Evolutionary conservation across 2,329 filamentous ascomycete species (phyloP), one percentile per base, ranked within the genome.

Genomic region (Furcasterigmium sp.): DNA sequence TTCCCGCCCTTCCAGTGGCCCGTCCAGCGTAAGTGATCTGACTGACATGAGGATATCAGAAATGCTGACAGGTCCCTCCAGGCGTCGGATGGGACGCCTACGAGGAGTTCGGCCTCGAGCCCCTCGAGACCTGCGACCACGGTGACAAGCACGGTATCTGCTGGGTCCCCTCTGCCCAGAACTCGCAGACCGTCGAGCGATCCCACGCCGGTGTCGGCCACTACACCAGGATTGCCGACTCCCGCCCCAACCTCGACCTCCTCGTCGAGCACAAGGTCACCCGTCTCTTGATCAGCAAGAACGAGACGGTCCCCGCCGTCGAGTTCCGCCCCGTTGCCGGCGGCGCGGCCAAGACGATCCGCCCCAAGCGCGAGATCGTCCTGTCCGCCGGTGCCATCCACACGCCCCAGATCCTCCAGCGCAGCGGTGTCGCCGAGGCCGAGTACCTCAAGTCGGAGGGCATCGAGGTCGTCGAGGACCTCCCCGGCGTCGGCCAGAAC

Each of bases 401-500:
- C 53, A 68, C 68, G 4, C 75, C 75, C 1, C 70, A 75, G 49
- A 62, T 78, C 6, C 66, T 78, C 2, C 70, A 74, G 56, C 61
- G 75, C 0, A 74, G 69, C 38, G 74, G 75, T 10, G 61, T 78
- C 25, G 73, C 72, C 0, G 64, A 69, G 2, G 58, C 56, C 1
- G 55, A 57, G 1, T 65, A 69, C 20, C 61, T 79, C 3, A 42
- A 63, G 10, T 53, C 60, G 13, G 62, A 70, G 37, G 56, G 65
- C 19, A 78, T 78, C 32, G 53, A 63, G 0, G 49, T 73, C 2
- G 46, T 77, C 4, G 61, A 62, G 4, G 63, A 73, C 36, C 63
- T 72, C 2, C 66, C 67, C 1, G 73, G 73, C 1, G 75, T 78
- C 2, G 76, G 74, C 5, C 61, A 74, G 50, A 70, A 72, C 42